Evolutionary conservation across 495 filamentous ascomycete genomes (phyloP), one percentile per base, ranked within the genome.

Genomic region (Penicillium subrubescens): DNA sequence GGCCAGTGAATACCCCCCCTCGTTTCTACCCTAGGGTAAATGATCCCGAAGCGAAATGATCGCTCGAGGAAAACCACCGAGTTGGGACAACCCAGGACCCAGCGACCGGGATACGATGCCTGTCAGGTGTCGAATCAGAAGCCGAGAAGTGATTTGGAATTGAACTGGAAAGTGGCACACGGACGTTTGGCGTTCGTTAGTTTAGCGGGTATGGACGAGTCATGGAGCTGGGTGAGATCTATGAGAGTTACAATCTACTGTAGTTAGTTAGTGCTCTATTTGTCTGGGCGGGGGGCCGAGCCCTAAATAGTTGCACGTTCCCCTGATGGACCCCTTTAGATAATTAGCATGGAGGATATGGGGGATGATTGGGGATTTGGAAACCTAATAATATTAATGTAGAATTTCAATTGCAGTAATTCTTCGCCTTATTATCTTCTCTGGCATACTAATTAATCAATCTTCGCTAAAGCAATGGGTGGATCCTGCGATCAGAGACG

Each of bases 91-190:
- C 50, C 61, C 50, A 61, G 66, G 69, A 71, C 73, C 76, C 75
- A 74, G 67, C 56, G 69, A 77, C 76, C 75, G 66, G 77, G 72
- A 64, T 76, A 64, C 65, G 67, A 64, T 69, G 59, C 61, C 73
- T 80, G 77, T 77, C 76, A 77, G 73, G 59, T 50, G 50, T 67
- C 72, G 52, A 73, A 74, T 73, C 63, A 71, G 57, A 29, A 7
- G n/a, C 5, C 39, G 33, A 11, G 14, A 6, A 21, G 21, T 62
- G 55, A 74, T 74, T 73, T 74, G 72, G 66, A 73, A 73, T 73
- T 23, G 6, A 34, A 14, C 7, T 34, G 14, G 25, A 61, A 59
- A 59, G 14, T 41, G 17, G 59, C 63, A 72, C 63, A 72, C 69
- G 50, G 66, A 72, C 65, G 69, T 72, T 72, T 60, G 44, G n/a